A percentile compares a stretch with the other conserved stretches of the same genome.
These are phyloP conservation scores for Lactifluus piperatus DNA, from an alignment of 768 basidiomycete genomes.

Conservation along the genomic window DNA sequence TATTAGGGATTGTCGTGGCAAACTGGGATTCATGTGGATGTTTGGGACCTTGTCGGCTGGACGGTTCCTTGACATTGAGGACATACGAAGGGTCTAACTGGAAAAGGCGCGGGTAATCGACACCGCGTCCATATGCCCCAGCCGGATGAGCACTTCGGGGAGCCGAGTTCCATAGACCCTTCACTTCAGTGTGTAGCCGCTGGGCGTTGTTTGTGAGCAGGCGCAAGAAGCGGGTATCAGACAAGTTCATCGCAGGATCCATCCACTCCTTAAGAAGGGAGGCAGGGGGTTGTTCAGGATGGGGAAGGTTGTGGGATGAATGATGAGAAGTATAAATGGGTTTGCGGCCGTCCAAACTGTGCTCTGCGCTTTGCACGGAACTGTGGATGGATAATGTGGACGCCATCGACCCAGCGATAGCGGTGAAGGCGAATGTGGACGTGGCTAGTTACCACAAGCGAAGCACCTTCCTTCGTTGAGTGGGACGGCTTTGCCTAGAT, in stretches of 20 bases:
- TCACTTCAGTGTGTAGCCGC: slow-evolving; percentile 13
- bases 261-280: slow-evolving; percentile 3
- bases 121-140: slow-evolving; percentile 9
- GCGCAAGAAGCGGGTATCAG: slow-evolving; percentile 7
- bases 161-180: slow-evolving; percentile 14
- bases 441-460: background rate
- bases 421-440: background rate
- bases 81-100: slow-evolving; percentile 6
- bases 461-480: background rate
- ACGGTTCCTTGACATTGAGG: background rate
- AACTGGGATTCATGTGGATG: background rate
- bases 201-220: slow-evolving; percentile 8
- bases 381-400: slow-evolving; percentile 6
- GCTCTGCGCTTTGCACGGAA: background rate
- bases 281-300: background rate
- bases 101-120: slow-evolving; percentile 12
- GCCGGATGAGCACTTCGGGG: slow-evolving; percentile 17
- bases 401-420: background rate
- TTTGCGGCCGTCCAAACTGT: background rate
- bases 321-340: slow-evolving; percentile 2
- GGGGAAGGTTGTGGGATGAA: background rate
- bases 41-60: background rate
- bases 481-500: background rate
- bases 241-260: background rate
- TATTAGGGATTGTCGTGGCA: background rate